A percentile compares a stretch with the other conserved stretches of the same genome.
phyloP scores from a whole-genome alignment of 805 yeast genomes.

The Pichia cabralensis region DNA sequence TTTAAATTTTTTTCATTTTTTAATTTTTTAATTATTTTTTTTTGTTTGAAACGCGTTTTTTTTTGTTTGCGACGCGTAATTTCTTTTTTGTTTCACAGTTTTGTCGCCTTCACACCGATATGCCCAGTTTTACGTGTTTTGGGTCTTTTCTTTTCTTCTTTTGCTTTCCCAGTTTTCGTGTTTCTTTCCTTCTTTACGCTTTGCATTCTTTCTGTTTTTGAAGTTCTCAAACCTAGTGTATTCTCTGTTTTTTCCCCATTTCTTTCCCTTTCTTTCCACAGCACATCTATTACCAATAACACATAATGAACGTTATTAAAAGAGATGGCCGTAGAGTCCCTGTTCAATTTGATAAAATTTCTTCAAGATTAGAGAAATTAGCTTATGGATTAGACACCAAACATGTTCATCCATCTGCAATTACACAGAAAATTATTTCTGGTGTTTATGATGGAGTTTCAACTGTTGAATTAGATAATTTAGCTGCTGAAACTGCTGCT shows the following conservation, averaged over 20 bases:
- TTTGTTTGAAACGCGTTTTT: too few relatives aligned
- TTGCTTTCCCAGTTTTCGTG: too few relatives aligned
- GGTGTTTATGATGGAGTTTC: constrained; percentile 98
- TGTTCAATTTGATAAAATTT: constrained; percentile 91
- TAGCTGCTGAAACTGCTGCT: constrained; percentile 94
- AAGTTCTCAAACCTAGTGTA: neutral
- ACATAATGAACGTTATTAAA: constrained; percentile 70
- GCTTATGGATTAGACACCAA: constrained; percentile 89
- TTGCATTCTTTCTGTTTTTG: neutral
- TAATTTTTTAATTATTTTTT: too few relatives aligned
- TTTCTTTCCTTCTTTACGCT: neutral
- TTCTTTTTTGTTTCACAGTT: too few relatives aligned
- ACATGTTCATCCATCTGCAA: constrained; percentile 91
- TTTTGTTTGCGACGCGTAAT: too few relatives aligned
- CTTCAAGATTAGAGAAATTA: constrained; percentile 86
- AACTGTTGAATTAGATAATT: constrained; percentile 73
- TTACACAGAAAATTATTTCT: constrained; percentile 89
- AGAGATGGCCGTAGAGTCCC: constrained; percentile 94
- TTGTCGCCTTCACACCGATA: too few relatives aligned
- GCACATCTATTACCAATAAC: constrained; percentile 3
- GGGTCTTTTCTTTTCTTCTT: too few relatives aligned
- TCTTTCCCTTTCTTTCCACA: neutral
- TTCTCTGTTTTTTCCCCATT: neutral
- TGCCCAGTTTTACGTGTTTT: too few relatives aligned
- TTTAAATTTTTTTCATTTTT: too few relatives aligned